Conservation (phyloP, 192 early-diverging fungal genomes). For the Glomus cerebriforme region DNA sequence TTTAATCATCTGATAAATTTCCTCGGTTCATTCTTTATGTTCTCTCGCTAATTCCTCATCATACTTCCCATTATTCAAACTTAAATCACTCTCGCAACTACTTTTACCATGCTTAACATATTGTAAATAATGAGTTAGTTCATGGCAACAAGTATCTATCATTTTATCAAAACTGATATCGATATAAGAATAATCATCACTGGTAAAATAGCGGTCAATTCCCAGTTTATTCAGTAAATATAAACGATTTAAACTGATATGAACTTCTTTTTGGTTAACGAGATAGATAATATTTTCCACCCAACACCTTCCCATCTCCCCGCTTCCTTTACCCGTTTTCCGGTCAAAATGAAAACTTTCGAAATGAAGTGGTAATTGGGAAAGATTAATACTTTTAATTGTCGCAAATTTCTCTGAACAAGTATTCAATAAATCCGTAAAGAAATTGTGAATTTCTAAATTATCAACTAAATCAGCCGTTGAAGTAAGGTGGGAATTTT, state of each 20-base stretch:
- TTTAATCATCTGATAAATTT: neutral
- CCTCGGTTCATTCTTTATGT: conserved; percentile 3
- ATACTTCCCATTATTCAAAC: neutral
- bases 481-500: neutral
- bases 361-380: neutral
- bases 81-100: conserved; percentile 25
- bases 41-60: conserved; percentile 4
- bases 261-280: neutral
- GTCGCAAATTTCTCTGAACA: neutral
- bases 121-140: conserved; percentile 20
- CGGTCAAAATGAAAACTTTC: neutral
- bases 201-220: conserved; percentile 4
- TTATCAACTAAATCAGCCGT: neutral
- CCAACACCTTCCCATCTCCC: neutral
- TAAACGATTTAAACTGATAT: conserved; percentile 8
- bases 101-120: conserved; percentile 13
- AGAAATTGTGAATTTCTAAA: neutral
- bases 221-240: conserved; percentile 21
- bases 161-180: conserved; percentile 2
- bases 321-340: neutral
- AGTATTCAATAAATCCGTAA: conserved; percentile 8
- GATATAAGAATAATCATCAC: conserved; percentile 2
- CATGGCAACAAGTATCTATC: conserved; percentile 6
- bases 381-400: neutral
- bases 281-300: neutral